phyloP scores from a whole-genome alignment of 2,329 filamentous ascomycete species.

The Pyricularia pennisetigena region DNA sequence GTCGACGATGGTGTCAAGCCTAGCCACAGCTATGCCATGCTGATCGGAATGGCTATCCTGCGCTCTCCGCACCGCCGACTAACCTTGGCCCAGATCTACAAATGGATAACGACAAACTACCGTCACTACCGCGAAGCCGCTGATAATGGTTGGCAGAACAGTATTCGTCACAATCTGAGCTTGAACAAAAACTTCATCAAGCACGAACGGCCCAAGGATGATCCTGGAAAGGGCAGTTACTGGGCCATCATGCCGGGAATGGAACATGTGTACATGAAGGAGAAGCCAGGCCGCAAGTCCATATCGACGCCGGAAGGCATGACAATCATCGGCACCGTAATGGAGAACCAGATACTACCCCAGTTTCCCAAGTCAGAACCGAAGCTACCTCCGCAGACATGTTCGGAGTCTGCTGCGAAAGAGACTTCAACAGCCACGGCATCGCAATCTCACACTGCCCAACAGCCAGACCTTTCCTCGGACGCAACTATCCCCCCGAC shows the following conservation, averaged over 20 bases:
- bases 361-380: constrained; percentile 29
- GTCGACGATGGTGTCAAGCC: constrained; percentile 85
- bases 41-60: constrained; percentile 96
- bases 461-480: constrained; percentile 53
- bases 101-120: constrained; percentile 96
- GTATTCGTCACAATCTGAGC: constrained; percentile 95
- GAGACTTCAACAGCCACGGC: constrained; percentile 21
- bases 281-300: constrained; percentile 60
- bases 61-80: constrained; percentile 73
- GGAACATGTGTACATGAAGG: constrained; percentile 82
- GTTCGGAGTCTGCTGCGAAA: background rate
- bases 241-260: constrained; percentile 89
- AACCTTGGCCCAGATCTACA: constrained; percentile 93
- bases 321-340: constrained; percentile 46
- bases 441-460: constrained; percentile 14
- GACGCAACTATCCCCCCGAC: constrained; percentile 65
- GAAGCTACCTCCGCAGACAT: constrained; percentile 33
- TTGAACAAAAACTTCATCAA: constrained; percentile 96
- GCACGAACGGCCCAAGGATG: constrained; percentile 90
- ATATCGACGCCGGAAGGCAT: constrained; percentile 46
- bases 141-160: constrained; percentile 96
- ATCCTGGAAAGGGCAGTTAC: constrained; percentile 95
- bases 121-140: constrained; percentile 68
- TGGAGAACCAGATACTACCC: constrained; percentile 38
- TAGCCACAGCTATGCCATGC: constrained; percentile 81